phyloP scores from a whole-genome alignment of 2,329 filamentous ascomycete genomes.

The Pseudocercospora fijiensis region DNA sequence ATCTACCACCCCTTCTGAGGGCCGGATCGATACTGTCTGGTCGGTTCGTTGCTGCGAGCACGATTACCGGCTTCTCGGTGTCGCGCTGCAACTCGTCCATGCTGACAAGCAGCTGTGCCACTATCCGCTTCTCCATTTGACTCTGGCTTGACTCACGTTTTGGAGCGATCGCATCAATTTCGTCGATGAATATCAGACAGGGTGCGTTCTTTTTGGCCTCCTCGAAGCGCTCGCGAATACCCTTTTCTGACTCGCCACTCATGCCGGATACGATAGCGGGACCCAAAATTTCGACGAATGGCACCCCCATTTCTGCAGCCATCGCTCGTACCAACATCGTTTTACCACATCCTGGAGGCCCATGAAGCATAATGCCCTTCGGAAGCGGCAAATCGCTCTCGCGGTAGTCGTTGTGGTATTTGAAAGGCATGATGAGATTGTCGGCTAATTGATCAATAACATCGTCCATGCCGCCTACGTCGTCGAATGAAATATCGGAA shows the following conservation, averaged over 20 bases:
- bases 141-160: slow-evolving; percentile 80
- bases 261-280: slow-evolving; percentile 81
- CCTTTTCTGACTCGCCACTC: slow-evolving; percentile 87
- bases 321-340: slow-evolving; percentile 80
- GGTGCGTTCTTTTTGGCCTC: slow-evolving; percentile 83
- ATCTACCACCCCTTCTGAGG: slow-evolving; percentile 70
- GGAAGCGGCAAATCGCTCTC: slow-evolving; percentile 67
- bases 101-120: slow-evolving; percentile 77
- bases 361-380: slow-evolving; percentile 74
- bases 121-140: slow-evolving; percentile 86
- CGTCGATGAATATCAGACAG: slow-evolving; percentile 86
- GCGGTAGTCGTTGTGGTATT: slow-evolving; percentile 64
- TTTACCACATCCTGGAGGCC: slow-evolving; percentile 82
- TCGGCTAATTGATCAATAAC: slow-evolving; percentile 69
- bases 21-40: slow-evolving; percentile 83
- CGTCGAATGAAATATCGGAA: slow-evolving; percentile 64
- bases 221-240: slow-evolving; percentile 80
- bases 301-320: slow-evolving; percentile 70
- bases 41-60: slow-evolving; percentile 86
- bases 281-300: slow-evolving; percentile 78
- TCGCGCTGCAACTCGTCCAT: slow-evolving; percentile 77
- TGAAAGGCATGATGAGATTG: slow-evolving; percentile 70
- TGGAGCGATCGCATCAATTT: slow-evolving; percentile 86
- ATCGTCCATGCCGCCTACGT: slow-evolving; percentile 74
- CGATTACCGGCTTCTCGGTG: slow-evolving; percentile 71